A percentile compares a stretch with the other conserved stretches of the same genome.
These are phyloP conservation scores for Urochloa ruziziensis DNA, from an alignment of 176 grass and related monocot species.

Conservation along the genomic window DNA sequence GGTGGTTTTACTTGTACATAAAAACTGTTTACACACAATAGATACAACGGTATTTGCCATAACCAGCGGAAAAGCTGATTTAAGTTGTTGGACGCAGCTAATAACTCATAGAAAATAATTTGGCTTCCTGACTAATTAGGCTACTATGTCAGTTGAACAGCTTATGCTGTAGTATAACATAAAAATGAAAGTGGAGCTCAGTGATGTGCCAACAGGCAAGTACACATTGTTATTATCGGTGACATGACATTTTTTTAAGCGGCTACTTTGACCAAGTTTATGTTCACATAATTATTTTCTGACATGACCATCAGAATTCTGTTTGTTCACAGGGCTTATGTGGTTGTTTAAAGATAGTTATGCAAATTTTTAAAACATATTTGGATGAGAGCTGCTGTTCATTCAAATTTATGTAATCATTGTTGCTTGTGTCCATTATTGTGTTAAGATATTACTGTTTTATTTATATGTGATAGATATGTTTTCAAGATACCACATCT, in stretches of 20 bases:
- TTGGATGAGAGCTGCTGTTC: background rate
- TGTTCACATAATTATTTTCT: background rate
- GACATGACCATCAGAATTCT: background rate
- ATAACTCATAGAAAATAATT: background rate
- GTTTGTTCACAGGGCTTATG: background rate
- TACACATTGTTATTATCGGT: background rate
- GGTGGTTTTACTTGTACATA: constrained; percentile 1
- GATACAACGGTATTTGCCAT: background rate
- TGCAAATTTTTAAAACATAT: background rate
- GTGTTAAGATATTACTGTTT: background rate
- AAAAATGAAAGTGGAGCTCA: background rate
- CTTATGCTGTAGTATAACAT: background rate
- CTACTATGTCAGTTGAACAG: background rate
- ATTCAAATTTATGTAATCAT: background rate
- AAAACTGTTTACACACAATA: background rate
- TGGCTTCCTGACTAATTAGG: background rate
- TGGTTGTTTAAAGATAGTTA: background rate
- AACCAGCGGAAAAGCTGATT: background rate
- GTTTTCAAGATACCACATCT: background rate
- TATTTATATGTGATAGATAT: background rate
- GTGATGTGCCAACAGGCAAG: background rate
- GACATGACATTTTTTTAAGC: background rate
- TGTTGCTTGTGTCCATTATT: background rate
- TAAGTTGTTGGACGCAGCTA: background rate
- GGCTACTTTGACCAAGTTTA: background rate